Conservation (phyloP, 2,329 filamentous ascomycete genomes). For the Xylariales sp. region DNA sequence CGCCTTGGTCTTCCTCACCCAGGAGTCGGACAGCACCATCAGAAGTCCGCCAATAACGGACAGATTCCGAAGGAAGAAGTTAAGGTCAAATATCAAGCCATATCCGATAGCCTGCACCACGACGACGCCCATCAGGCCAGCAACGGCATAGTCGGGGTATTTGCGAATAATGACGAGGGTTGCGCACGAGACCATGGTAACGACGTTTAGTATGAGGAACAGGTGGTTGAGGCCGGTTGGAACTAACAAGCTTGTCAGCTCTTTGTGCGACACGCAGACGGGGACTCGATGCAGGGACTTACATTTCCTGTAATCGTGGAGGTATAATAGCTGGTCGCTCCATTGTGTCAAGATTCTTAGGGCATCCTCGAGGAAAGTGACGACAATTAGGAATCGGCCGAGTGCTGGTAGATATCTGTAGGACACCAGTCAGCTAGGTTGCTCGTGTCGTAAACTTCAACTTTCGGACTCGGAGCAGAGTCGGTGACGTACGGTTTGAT, state of each 20-base stretch:
- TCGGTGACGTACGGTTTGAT: slow-evolving; percentile 77
- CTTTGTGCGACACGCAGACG: background rate
- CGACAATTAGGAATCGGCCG: slow-evolving; percentile 94
- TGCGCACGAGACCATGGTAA: slow-evolving; percentile 82
- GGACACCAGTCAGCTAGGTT: slow-evolving; percentile 16
- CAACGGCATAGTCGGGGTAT: slow-evolving; percentile 89
- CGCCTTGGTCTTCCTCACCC: slow-evolving; percentile 95
- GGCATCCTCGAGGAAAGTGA: slow-evolving; percentile 96
- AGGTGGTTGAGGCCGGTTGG: slow-evolving; percentile 83
- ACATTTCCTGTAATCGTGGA: slow-evolving; percentile 92
- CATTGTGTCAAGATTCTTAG: slow-evolving; percentile 97
- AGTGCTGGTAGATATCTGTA: slow-evolving; percentile 85
- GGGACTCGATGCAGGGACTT: slow-evolving; percentile 36
- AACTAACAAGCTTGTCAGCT: slow-evolving; percentile 50
- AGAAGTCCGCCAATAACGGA: slow-evolving; percentile 95
- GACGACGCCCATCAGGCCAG: slow-evolving; percentile 84
- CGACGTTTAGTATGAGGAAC: slow-evolving; percentile 86
- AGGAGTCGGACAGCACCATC: slow-evolving; percentile 97
- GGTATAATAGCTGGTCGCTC: slow-evolving; percentile 88
- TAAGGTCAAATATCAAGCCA: slow-evolving; percentile 96
- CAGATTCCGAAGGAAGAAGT: slow-evolving; percentile 99
- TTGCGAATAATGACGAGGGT: slow-evolving; percentile 85
- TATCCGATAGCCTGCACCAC: slow-evolving; percentile 93
- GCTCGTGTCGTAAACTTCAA: slow-evolving; percentile 13
- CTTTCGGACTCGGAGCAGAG: too few species aligned